Evolutionary conservation across 2,329 filamentous ascomycete species (phyloP).

Genomic region (Aureobasidium namibiae): DNA sequence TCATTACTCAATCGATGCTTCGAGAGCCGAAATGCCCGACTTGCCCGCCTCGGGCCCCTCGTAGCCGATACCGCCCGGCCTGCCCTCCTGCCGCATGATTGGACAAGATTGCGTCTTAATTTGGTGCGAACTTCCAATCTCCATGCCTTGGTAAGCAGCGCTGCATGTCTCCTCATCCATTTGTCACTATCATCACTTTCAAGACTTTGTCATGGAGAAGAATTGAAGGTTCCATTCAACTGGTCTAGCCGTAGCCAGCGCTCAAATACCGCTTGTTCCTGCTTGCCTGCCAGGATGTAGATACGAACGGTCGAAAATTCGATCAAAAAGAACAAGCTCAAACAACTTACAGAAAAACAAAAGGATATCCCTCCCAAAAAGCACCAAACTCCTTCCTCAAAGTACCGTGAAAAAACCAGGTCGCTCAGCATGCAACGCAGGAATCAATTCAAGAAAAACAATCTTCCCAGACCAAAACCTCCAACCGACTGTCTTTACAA

Average conservation of each 20-base stretch:
- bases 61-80: neutral
- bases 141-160: slow-evolving; percentile 1
- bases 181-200: neutral
- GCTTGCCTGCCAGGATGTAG: neutral
- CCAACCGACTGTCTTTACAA: neutral
- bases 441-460: neutral
- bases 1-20: neutral
- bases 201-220: neutral
- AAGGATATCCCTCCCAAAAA: neutral
- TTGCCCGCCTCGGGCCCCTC: slow-evolving; percentile 5
- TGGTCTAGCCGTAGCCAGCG: neutral
- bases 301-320: neutral
- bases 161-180: neutral
- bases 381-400: too few species aligned
- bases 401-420: too few species aligned
- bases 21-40: neutral
- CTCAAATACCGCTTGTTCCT: neutral
- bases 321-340: neutral
- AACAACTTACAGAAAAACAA: neutral
- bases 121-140: neutral
- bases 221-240: neutral
- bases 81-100: neutral
- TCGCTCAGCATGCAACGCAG: neutral
- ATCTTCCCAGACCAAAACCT: neutral
- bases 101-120: neutral